These are phyloP conservation scores for Brassica incana DNA, from an alignment of 345 rosid species.

Conservation along the genomic window DNA sequence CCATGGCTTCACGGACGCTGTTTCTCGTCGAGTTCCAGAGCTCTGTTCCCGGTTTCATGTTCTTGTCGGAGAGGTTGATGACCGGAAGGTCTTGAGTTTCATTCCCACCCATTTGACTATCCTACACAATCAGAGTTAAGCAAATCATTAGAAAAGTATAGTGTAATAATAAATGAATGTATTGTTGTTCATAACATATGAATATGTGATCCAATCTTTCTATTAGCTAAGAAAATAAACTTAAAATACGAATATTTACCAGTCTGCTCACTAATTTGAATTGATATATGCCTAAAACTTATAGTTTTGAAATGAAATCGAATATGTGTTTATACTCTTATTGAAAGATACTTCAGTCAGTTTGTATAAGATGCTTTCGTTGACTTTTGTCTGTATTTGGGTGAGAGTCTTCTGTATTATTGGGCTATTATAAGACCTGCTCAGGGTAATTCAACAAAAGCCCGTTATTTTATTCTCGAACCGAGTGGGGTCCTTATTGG, in stretches of 20 bases:
- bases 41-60: slow-evolving; percentile 43
- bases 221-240: not conserved
- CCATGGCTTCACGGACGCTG: slow-evolving; percentile 48
- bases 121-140: not conserved
- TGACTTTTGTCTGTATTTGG: slow-evolving; percentile 12
- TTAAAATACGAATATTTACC: not conserved
- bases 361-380: slow-evolving; percentile 27
- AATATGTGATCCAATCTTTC: not conserved
- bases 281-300: not conserved
- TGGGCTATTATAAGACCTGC: not conserved
- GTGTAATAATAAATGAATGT: not conserved
- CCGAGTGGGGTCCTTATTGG: not conserved
- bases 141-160: not conserved
- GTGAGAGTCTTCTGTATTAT: not conserved
- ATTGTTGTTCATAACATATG: not conserved
- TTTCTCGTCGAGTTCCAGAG: slow-evolving; percentile 47
- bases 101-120: slow-evolving; percentile 16
- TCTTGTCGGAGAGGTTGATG: slow-evolving; percentile 44
- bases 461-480: not conserved
- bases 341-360: slow-evolving; percentile 19
- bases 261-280: not conserved
- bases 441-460: not conserved
- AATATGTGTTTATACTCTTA: slow-evolving; percentile 12
- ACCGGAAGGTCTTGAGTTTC: slow-evolving; percentile 35
- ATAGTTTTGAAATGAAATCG: not conserved